Evolutionary conservation across 225 moss, liverwort and hornwort genomes (phyloP).

Genomic region (Anthoceros angustus): DNA sequence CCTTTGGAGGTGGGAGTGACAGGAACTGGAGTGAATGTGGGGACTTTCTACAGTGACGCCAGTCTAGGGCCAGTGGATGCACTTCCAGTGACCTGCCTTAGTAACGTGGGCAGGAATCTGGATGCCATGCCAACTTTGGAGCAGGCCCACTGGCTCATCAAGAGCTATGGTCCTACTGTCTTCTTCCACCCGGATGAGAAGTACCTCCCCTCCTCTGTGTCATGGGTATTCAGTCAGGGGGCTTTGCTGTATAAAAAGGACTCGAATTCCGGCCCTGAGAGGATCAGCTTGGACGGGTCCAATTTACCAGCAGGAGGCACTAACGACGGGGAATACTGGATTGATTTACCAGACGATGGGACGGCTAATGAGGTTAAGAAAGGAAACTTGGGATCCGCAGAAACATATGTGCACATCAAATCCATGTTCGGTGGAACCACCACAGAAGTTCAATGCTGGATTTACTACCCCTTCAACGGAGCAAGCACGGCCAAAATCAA

Average conservation of each 20-base stretch:
- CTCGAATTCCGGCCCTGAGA: conserved; percentile 18
- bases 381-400: conserved; percentile 37
- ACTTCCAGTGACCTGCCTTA: conserved; percentile 14
- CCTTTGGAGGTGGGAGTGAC: conserved; percentile 31
- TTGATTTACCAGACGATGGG: conserved; percentile 44
- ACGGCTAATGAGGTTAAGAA: conserved; percentile 35
- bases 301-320: conserved; percentile 49
- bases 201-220: conserved; percentile 37
- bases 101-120: conserved; percentile 18
- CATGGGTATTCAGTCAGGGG: conserved; percentile 59
- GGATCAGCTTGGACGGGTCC: conserved; percentile 33
- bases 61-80: conserved; percentile 5
- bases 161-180: conserved; percentile 47
- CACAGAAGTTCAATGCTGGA: conserved; percentile 59
- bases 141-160: conserved; percentile 33
- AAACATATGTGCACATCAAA: conserved; percentile 49
- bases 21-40: conserved; percentile 36
- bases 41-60: conserved; percentile 30
- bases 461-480: conserved; percentile 64
- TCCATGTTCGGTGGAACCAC: conserved; percentile 54
- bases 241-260: conserved; percentile 31
- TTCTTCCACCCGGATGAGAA: conserved; percentile 53
- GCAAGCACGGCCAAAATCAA: conserved; percentile 45
- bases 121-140: conserved; percentile 47
- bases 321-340: conserved; percentile 46